Conservation (phyloP, 306 rosid species). For the Clitoria ternatea region DNA sequence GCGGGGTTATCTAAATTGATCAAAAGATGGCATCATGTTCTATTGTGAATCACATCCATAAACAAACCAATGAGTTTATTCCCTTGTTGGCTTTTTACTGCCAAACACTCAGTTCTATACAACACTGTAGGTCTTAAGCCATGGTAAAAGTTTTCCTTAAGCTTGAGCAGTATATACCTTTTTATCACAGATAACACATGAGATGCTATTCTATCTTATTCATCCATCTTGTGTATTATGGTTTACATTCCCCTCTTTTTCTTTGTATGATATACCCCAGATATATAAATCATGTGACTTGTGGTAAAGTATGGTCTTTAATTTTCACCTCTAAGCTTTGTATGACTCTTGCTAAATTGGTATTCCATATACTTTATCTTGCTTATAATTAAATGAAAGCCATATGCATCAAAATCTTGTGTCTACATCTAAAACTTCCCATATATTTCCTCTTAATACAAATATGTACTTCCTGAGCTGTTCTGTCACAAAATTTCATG, state of each 20-base stretch:
- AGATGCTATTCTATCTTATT: not conserved
- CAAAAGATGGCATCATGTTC: not conserved
- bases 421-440: too few relatives aligned
- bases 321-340: not conserved
- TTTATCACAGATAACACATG: not conserved
- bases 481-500: not conserved
- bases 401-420: not conserved
- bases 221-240: not conserved
- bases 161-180: not conserved
- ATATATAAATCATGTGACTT: not conserved
- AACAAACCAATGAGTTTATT: not conserved
- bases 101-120: not conserved
- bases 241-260: not conserved
- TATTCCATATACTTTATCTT: not conserved
- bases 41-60: not conserved
- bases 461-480: not conserved
- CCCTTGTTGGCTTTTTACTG: not conserved
- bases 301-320: not conserved
- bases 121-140: not conserved
- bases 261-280: not conserved
- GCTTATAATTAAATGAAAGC: not conserved
- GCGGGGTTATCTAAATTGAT: not conserved
- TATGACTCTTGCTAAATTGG: not conserved
- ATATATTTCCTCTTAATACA: conserved; percentile 16
- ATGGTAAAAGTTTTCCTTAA: not conserved